Evolutionary conservation across 768 basidiomycete species (phyloP), one percentile per base, ranked within the genome.

Genomic region (Boletus barrowsii): DNA sequence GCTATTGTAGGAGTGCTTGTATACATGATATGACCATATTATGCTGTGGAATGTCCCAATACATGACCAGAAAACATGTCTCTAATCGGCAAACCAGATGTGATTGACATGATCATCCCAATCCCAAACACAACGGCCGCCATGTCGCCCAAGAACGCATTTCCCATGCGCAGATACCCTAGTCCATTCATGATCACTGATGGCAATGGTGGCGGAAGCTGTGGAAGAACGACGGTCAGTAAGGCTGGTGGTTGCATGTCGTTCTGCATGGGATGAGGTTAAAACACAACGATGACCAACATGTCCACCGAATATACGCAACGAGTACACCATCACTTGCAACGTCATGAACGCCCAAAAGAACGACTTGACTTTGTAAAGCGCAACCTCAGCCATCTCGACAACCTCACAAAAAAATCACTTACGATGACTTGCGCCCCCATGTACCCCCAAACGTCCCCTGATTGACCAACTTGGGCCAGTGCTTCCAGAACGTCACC

Each of bases 291-390:
- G 46, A 29, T 46, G 10, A 72, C 87, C 64, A 64, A 89, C 89
- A 56, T 86, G 79, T 53, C 84, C 82, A 13, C 78, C 79, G 64
- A 88, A 84, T 69, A 92, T 81, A 50, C 84, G 82, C 59, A 84
- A 63, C 10, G 90, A 89, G 61, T 91, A 88, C 42, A 93, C 63
- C 18, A 78, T 77, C 22, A 91, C 75, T 59, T 91, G 81, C 5
- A 92, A 65, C 1, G 90, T 86, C 37, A 82, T 80, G 55, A 92
- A 91, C 9, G 81, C 85, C 87, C 87, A 90, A 67, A 92, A 88
- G 73, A 93, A 88, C 1, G 88, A 84, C 89, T 91, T n/a, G n/a
- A n/a, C n/a, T n/a, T n/a, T 24, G 22, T 4, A 24, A 24, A 24
- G 4, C 22, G 22, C 22, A 24, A 24, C 22, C 22, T 24, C 22